Evolutionary conservation across 352 stramenopile species (phyloP).

Genomic region (Phytopythium ostracodes): DNA sequence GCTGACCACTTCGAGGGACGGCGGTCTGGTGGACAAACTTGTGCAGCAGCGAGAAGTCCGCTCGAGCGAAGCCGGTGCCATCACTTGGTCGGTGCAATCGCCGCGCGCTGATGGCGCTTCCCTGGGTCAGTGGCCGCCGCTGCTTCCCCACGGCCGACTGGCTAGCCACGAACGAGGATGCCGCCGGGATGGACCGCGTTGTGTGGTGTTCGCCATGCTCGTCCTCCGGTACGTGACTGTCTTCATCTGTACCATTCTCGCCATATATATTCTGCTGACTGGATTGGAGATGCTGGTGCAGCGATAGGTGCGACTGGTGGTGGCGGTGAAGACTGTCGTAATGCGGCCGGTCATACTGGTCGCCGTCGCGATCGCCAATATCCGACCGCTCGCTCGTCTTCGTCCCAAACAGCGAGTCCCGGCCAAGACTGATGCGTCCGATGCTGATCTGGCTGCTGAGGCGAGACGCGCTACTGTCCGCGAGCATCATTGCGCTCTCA

Average conservation of each 20-base stretch:
- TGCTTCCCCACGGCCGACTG: slow-evolving; percentile 14
- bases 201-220: not conserved
- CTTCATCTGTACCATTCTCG: not conserved
- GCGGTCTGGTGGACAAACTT: slow-evolving; percentile 62
- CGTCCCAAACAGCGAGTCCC: slow-evolving; percentile 52
- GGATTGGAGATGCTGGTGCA: slow-evolving; percentile 7
- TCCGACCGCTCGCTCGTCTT: slow-evolving; percentile 19
- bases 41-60: slow-evolving; percentile 63
- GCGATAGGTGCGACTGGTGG: not conserved
- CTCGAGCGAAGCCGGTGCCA: slow-evolving; percentile 15
- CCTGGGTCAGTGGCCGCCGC: slow-evolving; percentile 42
- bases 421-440: slow-evolving; percentile 52
- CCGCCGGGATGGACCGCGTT: no score
- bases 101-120: slow-evolving; percentile 22
- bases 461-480: not conserved
- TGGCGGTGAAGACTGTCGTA: not conserved
- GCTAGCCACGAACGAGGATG: not conserved
- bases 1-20: not conserved
- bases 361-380: not conserved
- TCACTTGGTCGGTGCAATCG: slow-evolving; percentile 29
- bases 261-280: not conserved
- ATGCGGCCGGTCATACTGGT: not conserved
- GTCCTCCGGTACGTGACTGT: not conserved
- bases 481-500: not conserved
- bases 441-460: slow-evolving; percentile 40